These are phyloP conservation scores for Stagonosporopsis cucurbitacearum DNA, from an alignment of 2,329 filamentous ascomycete species.

Conservation along the genomic window DNA sequence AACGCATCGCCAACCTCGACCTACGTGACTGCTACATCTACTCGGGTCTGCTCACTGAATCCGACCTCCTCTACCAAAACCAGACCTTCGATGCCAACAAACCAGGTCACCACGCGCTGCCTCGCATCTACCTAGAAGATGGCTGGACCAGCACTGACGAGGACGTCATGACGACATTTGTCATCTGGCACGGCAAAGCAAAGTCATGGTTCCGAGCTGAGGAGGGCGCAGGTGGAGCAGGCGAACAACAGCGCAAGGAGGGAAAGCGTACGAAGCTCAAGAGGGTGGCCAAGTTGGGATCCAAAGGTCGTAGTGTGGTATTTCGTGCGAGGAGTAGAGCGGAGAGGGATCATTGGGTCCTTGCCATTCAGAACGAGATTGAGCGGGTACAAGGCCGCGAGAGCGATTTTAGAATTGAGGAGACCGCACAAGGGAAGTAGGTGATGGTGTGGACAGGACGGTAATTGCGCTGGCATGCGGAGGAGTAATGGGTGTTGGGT, in stretches of 20 bases:
- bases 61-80: conserved; percentile 68
- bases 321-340: conserved; percentile 70
- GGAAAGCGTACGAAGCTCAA: conserved; percentile 60
- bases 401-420: conserved; percentile 55
- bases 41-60: conserved; percentile 67
- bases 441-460: too few species aligned
- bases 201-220: conserved; percentile 62
- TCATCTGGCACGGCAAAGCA: conserved; percentile 67
- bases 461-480: neutral
- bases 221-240: conserved; percentile 41
- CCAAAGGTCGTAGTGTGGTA: conserved; percentile 67
- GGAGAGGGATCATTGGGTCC: conserved; percentile 72
- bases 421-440: conserved; percentile 15
- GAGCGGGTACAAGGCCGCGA: conserved; percentile 60
- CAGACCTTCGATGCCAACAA: conserved; percentile 69
- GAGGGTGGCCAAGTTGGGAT: conserved; percentile 66
- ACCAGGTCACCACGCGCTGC: conserved; percentile 65
- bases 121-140: conserved; percentile 66
- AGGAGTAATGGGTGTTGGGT: neutral
- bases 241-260: conserved; percentile 39
- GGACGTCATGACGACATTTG: conserved; percentile 70
- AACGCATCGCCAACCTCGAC: conserved; percentile 64
- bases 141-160: conserved; percentile 68
- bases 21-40: conserved; percentile 71
- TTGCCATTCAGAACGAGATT: conserved; percentile 70